A percentile compares a stretch with the other conserved stretches of the same genome.
phyloP scores from a whole-genome alignment of 1,284 basidiomycete species.

The Ustilago trichophora region DNA sequence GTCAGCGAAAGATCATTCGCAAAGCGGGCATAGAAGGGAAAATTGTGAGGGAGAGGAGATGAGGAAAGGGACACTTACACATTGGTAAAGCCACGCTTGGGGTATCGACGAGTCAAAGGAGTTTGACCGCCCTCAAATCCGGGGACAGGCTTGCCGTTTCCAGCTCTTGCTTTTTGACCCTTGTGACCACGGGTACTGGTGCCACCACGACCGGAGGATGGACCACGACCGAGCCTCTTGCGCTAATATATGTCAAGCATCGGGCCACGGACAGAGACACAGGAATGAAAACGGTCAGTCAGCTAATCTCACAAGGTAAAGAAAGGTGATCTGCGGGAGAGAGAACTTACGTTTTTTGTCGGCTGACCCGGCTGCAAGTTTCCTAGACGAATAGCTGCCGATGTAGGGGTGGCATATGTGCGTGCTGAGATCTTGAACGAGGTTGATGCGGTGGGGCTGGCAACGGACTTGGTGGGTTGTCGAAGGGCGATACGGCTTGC shows the following conservation, averaged over 20 bases:
- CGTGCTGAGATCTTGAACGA: constrained; percentile 13
- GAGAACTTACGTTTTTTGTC: constrained; percentile 42
- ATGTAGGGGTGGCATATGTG: constrained; percentile 30
- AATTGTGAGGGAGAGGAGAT: too few relatives aligned
- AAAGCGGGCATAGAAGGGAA: too few relatives aligned
- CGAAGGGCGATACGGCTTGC: constrained; percentile 10
- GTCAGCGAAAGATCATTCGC: too few relatives aligned
- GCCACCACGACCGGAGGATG: constrained; percentile 86
- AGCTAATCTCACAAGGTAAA: not conserved
- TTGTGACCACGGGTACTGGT: constrained; percentile 94
- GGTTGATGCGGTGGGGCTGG: constrained; percentile 6
- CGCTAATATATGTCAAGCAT: constrained; percentile 70
- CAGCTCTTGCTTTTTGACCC: constrained; percentile 91
- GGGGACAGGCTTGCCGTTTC: constrained; percentile 83
- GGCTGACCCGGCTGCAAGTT: constrained; percentile 45
- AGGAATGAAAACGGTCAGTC: too few relatives aligned
- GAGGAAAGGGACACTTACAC: too few relatives aligned
- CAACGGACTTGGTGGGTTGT: constrained; percentile 8
- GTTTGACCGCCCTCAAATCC: constrained; percentile 95
- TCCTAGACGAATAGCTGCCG: constrained; percentile 33
- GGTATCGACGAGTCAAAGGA: constrained; percentile 87
- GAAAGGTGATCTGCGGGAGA: too few relatives aligned
- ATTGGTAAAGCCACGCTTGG: constrained; percentile 93
- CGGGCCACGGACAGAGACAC: too few relatives aligned
- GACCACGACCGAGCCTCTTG: constrained; percentile 93